Percentiles rank a stretch among this genome's conserved stretches.
Conservation (phyloP, 1,139 yeast species). For the Hansenula sp. region DNA sequence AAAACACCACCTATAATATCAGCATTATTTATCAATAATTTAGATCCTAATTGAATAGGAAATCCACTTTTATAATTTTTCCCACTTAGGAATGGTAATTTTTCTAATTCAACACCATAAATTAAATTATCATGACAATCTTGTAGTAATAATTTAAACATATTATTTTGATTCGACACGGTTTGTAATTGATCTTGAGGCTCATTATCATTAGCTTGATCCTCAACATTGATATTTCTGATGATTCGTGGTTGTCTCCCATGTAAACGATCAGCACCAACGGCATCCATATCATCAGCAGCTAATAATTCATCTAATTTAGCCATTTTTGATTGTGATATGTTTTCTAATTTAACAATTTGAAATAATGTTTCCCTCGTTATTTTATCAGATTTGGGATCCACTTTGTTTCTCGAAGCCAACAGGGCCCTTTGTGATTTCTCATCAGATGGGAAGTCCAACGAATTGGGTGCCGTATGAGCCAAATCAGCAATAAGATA, state of each 20-base stretch:
- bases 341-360: constrained; percentile 27
- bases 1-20: constrained; percentile 23
- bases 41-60: constrained; percentile 32
- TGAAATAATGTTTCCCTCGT: constrained; percentile 26
- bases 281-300: constrained; percentile 20
- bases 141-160: constrained; percentile 29
- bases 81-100: constrained; percentile 20
- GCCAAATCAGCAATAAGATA: constrained; percentile 11
- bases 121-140: constrained; percentile 28
- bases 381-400: constrained; percentile 1
- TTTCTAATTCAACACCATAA: constrained; percentile 31
- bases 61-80: constrained; percentile 21
- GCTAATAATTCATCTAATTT: constrained; percentile 27
- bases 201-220: constrained; percentile 3
- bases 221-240: constrained; percentile 16
- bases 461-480: neutral
- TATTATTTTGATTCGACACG: constrained; percentile 8
- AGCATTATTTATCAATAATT: constrained; percentile 25
- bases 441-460: constrained; percentile 10
- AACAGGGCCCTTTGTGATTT: constrained; percentile 12
- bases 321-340: constrained; percentile 21
- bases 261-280: constrained; percentile 21
- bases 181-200: neutral
- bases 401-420: constrained; percentile 5
- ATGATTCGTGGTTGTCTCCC: constrained; percentile 16